Base-by-base conservation (phyloP, 1,284 basidiomycete species). In the Ustilago sp. region DNA sequence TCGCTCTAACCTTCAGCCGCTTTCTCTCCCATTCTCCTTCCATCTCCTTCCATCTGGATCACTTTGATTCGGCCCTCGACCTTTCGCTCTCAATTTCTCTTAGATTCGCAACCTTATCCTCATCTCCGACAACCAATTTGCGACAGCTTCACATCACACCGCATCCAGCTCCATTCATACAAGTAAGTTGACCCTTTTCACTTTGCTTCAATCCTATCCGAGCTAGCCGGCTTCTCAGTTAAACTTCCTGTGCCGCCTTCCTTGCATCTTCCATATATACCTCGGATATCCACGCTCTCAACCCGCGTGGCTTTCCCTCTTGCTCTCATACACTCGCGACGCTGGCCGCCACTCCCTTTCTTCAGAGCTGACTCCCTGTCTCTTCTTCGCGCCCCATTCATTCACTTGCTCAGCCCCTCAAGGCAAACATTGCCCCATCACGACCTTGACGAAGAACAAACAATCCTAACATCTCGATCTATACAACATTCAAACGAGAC, bases 81-180 rank as follows among this genome's bases (percentile, higher is more conserved):
- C 52, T 47, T 50, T 43, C 53, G 59, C 38, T 41, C 47, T 63
- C 61, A 41, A 47, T 39, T 53, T 38, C 28, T 32, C 52, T 28
- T 55, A 51, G 15, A 57, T 17, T 48, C 19, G 50, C 45, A 67
- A 68, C 70, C 65, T 73, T 61, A 58, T 61, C 58, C 59, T 43
- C 31, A 68, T 48, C 70, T 68, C 70, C 64, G 70, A 73, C 63
- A 31, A 17, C 32, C 38, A 41, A 45, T 23, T 48, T 48, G 47
- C 47, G 50, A 52, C 56, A 59, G 45, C 55, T 59, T 71, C 32
- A 12, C 51, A 38, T 56, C 60, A n/a, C 63, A 63, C 59, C 61
- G 61, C 70, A 68, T 68, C 55, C 19, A 57, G 60, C 59, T 38
- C 52, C 36, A 51, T 38, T 47, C 23, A 28, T 35, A 31, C 12